Conservation (phyloP, 2,329 filamentous ascomycete genomes). For the Venturia pyrina region DNA sequence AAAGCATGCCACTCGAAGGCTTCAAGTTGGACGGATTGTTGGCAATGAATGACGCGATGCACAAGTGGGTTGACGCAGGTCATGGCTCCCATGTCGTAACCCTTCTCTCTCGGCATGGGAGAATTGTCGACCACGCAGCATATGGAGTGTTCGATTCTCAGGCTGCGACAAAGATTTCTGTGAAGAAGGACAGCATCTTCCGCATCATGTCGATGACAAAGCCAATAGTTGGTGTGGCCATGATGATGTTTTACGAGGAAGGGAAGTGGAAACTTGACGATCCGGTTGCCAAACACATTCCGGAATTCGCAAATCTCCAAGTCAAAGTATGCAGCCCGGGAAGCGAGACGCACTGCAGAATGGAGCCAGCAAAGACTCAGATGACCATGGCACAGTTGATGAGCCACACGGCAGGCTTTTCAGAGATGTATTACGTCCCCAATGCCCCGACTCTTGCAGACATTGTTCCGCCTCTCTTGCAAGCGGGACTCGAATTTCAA, state of each 20-base stretch:
- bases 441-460: background rate
- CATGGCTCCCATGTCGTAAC: background rate
- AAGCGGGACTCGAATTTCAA: background rate
- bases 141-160: background rate
- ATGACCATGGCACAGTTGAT: constrained; percentile 10
- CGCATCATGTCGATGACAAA: constrained; percentile 10
- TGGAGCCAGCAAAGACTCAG: background rate
- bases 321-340: background rate
- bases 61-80: too few species aligned
- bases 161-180: background rate
- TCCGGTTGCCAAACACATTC: constrained; percentile 8
- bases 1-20: too few species aligned
- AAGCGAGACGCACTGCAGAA: too few species aligned
- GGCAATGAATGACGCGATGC: too few species aligned
- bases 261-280: constrained; percentile 7
- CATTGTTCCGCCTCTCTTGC: background rate
- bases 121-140: constrained; percentile 7
- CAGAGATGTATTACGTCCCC: background rate
- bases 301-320: background rate
- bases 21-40: too few species aligned
- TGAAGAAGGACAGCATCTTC: constrained; percentile 6
- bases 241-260: constrained; percentile 11
- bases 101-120: background rate
- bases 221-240: background rate
- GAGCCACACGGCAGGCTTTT: constrained; percentile 11